Percentiles rank a stretch among this genome's conserved stretches.
Evolutionary conservation across 495 filamentous ascomycete genomes (phyloP).

Genomic region (Xylaria palmicola): DNA sequence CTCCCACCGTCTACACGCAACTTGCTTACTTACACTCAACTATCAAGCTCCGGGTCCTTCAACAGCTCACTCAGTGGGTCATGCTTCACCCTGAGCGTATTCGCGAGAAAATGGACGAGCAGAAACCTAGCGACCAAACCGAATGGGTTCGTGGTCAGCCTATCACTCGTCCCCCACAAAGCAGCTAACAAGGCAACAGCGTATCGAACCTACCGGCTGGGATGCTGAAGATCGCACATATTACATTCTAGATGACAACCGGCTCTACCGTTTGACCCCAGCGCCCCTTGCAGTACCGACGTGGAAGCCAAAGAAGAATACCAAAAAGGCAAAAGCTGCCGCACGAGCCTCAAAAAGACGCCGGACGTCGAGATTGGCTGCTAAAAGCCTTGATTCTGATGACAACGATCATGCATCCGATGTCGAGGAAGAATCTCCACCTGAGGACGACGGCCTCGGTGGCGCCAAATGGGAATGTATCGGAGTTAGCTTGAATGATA

Average conservation of each 20-base stretch:
- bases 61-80: constrained; percentile 88
- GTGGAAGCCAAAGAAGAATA: constrained; percentile 71
- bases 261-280: constrained; percentile 82
- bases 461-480: constrained; percentile 88
- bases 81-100: constrained; percentile 82
- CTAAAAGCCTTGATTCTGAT: constrained; percentile 41
- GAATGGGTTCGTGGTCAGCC: constrained; percentile 65
- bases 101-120: constrained; percentile 81
- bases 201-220: constrained; percentile 89
- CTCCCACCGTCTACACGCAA: constrained; percentile 2
- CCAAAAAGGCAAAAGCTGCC: constrained; percentile 68
- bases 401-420: constrained; percentile 48
- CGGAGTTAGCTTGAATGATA: constrained; percentile 75
- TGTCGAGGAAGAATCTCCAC: constrained; percentile 37
- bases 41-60: constrained; percentile 71
- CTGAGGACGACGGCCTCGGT: constrained; percentile 61
- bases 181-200: constrained; percentile 50
- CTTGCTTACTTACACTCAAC: constrained; percentile 12
- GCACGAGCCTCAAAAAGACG: constrained; percentile 71
- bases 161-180: not conserved
- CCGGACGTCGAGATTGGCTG: constrained; percentile 49
- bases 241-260: constrained; percentile 90
- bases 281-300: constrained; percentile 48
- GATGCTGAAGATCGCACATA: constrained; percentile 81
- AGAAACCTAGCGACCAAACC: constrained; percentile 75